Evolutionary conservation across 108 stramenopile genomes (phyloP).

Genomic region (Tribonema minus): DNA sequence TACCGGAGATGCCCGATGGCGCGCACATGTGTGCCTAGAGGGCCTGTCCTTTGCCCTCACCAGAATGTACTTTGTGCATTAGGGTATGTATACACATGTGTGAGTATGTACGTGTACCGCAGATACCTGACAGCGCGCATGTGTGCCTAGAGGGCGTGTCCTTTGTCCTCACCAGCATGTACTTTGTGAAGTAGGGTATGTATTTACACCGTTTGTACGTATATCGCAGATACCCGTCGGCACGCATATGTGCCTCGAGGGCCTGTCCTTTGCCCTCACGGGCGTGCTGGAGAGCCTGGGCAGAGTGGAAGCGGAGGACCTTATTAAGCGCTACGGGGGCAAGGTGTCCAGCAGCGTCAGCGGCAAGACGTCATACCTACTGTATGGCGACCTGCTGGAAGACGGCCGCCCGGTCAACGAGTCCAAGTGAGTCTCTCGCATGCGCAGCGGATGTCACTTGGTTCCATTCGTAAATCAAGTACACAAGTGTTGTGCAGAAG

Average conservation of each 20-base stretch:
- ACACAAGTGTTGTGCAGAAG: too few relatives aligned
- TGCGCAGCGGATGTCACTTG: too few relatives aligned
- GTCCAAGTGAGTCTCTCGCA: constrained; percentile 81
- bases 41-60: constrained; percentile 32
- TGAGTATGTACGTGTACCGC: too few relatives aligned
- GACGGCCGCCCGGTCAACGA: constrained; percentile 76
- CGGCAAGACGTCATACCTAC: constrained; percentile 76
- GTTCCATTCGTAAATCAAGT: too few relatives aligned
- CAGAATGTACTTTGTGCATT: too few relatives aligned
- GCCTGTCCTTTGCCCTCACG: constrained; percentile 27
- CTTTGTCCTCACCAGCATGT: too few relatives aligned
- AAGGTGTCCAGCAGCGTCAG: constrained; percentile 25
- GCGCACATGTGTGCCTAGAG: constrained; percentile 9
- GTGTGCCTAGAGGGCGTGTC: too few relatives aligned
- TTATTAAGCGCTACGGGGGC: constrained; percentile 37
- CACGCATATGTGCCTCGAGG: constrained; percentile 8
- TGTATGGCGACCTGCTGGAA: constrained; percentile 75
- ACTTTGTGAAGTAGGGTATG: too few relatives aligned
- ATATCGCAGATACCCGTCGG: constrained; percentile 21
- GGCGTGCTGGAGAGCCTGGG: constrained; percentile 39
- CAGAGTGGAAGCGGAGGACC: constrained; percentile 45
- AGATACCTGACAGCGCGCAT: too few relatives aligned
- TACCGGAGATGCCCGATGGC: constrained; percentile 19
- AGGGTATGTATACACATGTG: too few relatives aligned
- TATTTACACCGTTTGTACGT: too few relatives aligned